These are phyloP conservation scores for Nectriaceae sp. DNA, from an alignment of 2,329 filamentous ascomycete species.

Conservation along the genomic window DNA sequence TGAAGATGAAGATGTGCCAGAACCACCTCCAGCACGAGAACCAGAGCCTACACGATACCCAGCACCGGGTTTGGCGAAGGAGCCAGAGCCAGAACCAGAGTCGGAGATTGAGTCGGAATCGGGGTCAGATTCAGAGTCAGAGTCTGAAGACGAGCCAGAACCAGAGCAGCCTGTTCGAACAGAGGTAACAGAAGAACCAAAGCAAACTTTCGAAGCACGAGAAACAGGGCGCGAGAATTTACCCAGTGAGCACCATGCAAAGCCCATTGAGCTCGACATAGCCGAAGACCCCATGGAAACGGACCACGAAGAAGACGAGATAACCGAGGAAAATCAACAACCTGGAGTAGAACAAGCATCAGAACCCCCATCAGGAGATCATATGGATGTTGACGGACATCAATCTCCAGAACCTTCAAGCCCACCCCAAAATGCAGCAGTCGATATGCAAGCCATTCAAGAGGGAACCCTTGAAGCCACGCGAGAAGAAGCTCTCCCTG, in stretches of 20 bases:
- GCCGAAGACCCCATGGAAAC: background rate
- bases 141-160: no score
- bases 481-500: background rate
- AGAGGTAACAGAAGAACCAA: no score
- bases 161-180: no score
- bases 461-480: conserved; percentile 1
- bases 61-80: background rate
- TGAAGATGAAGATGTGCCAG: conserved; percentile 34
- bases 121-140: background rate
- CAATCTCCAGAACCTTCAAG: background rate
- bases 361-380: background rate
- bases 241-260: no score
- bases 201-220: no score
- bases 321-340: background rate
- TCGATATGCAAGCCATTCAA: background rate
- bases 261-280: no score
- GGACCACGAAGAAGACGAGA: conserved; percentile 1
- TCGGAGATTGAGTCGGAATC: background rate
- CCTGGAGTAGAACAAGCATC: background rate
- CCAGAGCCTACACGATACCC: conserved; percentile 1
- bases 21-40: background rate
- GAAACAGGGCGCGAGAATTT: no score
- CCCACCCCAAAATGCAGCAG: background rate
- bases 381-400: conserved; percentile 10
- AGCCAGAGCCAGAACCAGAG: background rate